Percentiles rank a stretch among this genome's conserved stretches.
These are phyloP conservation scores for Luzula sylvatica DNA, from an alignment of 176 grass and related monocot genomes.

Conservation along the genomic window DNA sequence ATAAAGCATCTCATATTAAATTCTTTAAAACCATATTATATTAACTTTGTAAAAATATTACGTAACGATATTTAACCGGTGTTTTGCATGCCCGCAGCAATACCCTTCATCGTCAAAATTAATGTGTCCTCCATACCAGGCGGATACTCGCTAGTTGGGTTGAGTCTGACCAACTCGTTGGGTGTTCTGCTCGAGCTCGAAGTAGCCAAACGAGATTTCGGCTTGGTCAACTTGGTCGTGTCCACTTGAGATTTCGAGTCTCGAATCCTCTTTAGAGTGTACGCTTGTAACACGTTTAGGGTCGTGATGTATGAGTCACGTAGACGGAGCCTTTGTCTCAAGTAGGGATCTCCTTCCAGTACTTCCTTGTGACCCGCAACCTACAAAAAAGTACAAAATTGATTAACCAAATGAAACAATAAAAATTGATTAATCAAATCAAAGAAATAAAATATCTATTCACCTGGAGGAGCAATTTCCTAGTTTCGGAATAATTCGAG, in stretches of 20 bases:
- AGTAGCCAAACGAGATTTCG: conserved; percentile 35
- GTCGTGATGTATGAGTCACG: conserved; percentile 51
- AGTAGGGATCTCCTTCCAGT: conserved; percentile 38
- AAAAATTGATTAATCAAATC: not conserved
- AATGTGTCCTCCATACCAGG: conserved; percentile 63
- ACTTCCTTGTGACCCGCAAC: conserved; percentile 44
- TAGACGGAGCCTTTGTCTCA: conserved; percentile 46
- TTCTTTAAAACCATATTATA: too few species aligned
- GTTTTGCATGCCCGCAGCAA: conserved; percentile 81
- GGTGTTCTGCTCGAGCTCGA: conserved; percentile 20
- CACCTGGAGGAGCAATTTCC: conserved; percentile 85
- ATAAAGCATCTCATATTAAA: too few species aligned
- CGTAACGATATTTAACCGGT: conserved; percentile 26
- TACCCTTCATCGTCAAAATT: conserved; percentile 86
- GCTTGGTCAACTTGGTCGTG: not conserved
- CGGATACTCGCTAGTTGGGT: conserved; percentile 44
- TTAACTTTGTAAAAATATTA: not conserved
- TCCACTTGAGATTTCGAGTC: conserved; percentile 31
- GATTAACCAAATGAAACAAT: conserved; percentile 9
- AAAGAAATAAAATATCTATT: conserved; percentile 11
- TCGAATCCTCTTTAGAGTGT: conserved; percentile 50
- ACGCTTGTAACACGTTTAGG: conserved; percentile 56
- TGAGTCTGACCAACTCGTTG: conserved; percentile 40
- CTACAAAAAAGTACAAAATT: conserved; percentile 14
- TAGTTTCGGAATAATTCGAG: conserved; percentile 84